Base-by-base conservation (phyloP, 2,329 filamentous ascomycete species). In the Cladosporium sp. region DNA sequence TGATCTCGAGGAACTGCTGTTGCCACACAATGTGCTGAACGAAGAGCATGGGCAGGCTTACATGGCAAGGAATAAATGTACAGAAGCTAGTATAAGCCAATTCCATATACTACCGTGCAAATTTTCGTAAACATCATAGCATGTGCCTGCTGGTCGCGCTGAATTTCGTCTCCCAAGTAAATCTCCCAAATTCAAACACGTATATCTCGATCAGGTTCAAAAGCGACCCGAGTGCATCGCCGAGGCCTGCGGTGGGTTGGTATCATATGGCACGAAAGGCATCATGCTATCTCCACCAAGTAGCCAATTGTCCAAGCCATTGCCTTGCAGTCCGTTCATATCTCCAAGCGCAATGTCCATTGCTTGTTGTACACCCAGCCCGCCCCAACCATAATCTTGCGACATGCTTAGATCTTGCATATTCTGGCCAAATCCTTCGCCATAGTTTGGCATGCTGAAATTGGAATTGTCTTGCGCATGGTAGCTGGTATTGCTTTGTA, bases 281-380 rank as follows among this genome's bases (percentile, higher is more conserved):
- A 55, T 55, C 52, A 55, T 55, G 52, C 52, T 65, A 7, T 62
- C 60, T 45, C 65, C 66, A 1, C 68, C 68, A 36, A 70, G 56
- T 51, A 71, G 67, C 64, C 70, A 59, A 15, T 65, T 61, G 56
- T 71, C 69, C 53, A 72, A 61, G 25, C 66, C 68, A 22, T 63
- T 64, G 40, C 66, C 67, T 40, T 63, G 62, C 40, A 70, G 55
- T 0, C 66, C 66, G 39, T 67, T 66, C 62, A 70, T 68, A n/a
- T 64, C 67, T 6, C 64, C 66, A 32, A 72, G 47, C 37, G 68
- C 67, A 19, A 72, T 66, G 49, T 71, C 69, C 70, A 72, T 72
- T 9, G 68, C 68, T 45, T 72, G 69, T 58, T 72, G 67, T 25
- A 72, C 70, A 15, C 68, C 68, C 13, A 54, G 15, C 8, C 61